These are phyloP conservation scores for Buxus sempervirens DNA, from an alignment of 164 flowering plant species.

Conservation along the genomic window DNA sequence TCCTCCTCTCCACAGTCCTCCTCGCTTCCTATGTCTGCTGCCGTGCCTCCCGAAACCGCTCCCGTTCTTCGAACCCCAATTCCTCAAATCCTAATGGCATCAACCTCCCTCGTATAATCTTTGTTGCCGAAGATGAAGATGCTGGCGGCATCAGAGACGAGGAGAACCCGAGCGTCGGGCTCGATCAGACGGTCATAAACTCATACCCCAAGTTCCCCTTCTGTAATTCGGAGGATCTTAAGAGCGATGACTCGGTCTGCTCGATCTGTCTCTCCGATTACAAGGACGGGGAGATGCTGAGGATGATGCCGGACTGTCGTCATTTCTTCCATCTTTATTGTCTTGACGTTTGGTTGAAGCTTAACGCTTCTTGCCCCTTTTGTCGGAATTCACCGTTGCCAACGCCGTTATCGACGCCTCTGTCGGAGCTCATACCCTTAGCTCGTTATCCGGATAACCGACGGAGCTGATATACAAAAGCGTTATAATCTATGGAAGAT, in stretches of 20 bases:
- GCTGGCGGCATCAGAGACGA: conserved; percentile 2
- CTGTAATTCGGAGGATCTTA: conserved; percentile 12
- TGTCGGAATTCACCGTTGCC: conserved; percentile 71
- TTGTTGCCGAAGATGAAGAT: conserved; percentile 45
- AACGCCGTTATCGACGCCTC: conserved; percentile 58
- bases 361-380: conserved; percentile 60
- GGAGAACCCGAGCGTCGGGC: conserved; percentile 27
- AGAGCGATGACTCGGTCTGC: conserved; percentile 23
- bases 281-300: conserved; percentile 46
- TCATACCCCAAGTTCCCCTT: conserved; percentile 47
- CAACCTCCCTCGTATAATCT: conserved; percentile 39
- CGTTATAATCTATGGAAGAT: too few relatives aligned
- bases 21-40: conserved; percentile 57
- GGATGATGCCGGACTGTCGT: conserved; percentile 67
- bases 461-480: background rate
- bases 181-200: conserved; percentile 40
- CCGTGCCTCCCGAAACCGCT: conserved; percentile 25
- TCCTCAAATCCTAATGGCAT: conserved; percentile 14
- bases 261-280: conserved; percentile 59
- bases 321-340: conserved; percentile 56
- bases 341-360: conserved; percentile 57
- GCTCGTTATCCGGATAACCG: background rate
- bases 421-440: conserved; percentile 60
- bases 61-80: conserved; percentile 7
- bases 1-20: conserved; percentile 53